Base-by-base conservation (phyloP, 345 rosid species). In the Aquilaria malaccensis region DNA sequence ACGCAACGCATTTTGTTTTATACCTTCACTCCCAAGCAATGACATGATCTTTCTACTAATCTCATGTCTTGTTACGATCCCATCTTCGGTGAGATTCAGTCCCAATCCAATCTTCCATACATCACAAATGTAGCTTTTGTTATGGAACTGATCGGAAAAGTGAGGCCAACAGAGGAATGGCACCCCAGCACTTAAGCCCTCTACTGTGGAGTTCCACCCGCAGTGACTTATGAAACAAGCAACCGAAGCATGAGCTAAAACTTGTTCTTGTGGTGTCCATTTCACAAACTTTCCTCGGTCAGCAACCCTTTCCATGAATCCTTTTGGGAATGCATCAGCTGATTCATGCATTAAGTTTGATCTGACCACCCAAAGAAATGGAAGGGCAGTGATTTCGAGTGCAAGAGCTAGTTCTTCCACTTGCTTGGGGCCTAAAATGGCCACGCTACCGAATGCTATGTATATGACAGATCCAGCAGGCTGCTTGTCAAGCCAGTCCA, bases 401-500 rank as follows among this genome's bases (percentile, higher is more conserved):
- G 43, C 78, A 0, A 57, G 32, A 9, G 83, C 79, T 0, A 85
- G 58, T 61, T 81, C 85, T 0, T 71, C 41, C 0, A 73, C 58
- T 53, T 82, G 82, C 4, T 71, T 43, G 48, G 63, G 68, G 50
- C 58, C 66, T 7, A 72, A 22, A 33, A 46, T n/a, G 0, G 55
- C 51, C 1, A 52, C 0, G 61, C 78, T 78, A 22, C 87, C 80
- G 45, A 82, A 80, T 11, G 91, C 78, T n/a, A 72, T 70, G 49
- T 82, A 79, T n/a, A 82, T 74, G n/a, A 80, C 82, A 0, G 85
- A 73, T 1, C 61, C 56, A 2, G 62, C 11, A 4, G 79, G 62
- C 45, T 53, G 80, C 1, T 78, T 56, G 58, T 77, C 80, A 6
- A 85, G 81, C 88, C 81, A 79, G 52, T 55, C 33, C 56, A 65